Percentiles rank a stretch among this genome's conserved stretches.
These are phyloP conservation scores for Bimuria novae-zelandiae DNA, from an alignment of 2,329 filamentous ascomycete genomes.

Conservation along the genomic window DNA sequence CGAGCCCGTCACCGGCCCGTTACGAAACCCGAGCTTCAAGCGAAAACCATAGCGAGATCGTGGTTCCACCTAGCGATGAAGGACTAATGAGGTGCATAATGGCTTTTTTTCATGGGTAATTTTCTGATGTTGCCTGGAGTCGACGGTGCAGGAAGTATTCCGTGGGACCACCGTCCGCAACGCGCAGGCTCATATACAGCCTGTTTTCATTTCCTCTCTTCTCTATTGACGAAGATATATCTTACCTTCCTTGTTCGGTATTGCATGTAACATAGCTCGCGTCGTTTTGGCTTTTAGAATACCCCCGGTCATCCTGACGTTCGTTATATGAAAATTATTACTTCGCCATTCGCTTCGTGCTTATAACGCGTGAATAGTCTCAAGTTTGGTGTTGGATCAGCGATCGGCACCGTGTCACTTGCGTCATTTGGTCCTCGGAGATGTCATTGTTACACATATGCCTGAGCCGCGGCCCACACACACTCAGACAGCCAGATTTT, in stretches of 20 bases:
- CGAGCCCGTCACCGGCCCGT: conserved; percentile 22
- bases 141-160: conserved; percentile 43
- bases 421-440: not conserved
- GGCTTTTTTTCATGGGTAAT: conserved; percentile 13
- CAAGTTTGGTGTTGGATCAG: no score
- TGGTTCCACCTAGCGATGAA: conserved; percentile 5
- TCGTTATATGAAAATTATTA: conserved; percentile 4
- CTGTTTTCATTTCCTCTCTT: conserved; percentile 1
- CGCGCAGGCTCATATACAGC: not conserved
- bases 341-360: not conserved
- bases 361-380: no score
- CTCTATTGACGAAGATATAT: not conserved
- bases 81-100: conserved; percentile 17
- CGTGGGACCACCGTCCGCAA: conserved; percentile 30
- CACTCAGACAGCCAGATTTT: not conserved
- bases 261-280: conserved; percentile 5
- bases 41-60: conserved; percentile 11
- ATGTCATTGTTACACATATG: not conserved
- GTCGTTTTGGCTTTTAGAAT: conserved; percentile 4
- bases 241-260: conserved; percentile 5
- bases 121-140: conserved; percentile 13
- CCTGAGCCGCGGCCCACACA: not conserved
- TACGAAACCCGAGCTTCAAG: conserved; percentile 23
- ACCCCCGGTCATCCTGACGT: conserved; percentile 3
- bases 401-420: not conserved